A percentile compares a stretch with the other conserved stretches of the same genome.
phyloP scores from a whole-genome alignment of 2,329 filamentous ascomycete genomes.

The Aureobasidium pullulans region DNA sequence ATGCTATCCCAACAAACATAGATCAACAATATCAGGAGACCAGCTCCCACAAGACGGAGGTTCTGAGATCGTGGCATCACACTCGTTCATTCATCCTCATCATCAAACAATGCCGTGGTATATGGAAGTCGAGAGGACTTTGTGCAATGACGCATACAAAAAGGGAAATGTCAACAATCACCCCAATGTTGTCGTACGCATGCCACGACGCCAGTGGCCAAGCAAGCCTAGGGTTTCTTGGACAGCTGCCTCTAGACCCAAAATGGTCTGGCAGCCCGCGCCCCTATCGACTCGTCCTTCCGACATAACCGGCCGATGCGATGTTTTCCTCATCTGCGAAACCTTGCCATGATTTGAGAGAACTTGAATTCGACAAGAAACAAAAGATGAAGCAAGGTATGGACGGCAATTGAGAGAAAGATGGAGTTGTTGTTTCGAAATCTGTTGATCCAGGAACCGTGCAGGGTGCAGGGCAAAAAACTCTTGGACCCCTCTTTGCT shows the following conservation, averaged over 20 bases:
- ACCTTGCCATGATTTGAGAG: not conserved
- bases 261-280: not conserved
- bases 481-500: too few species aligned
- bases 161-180: not conserved
- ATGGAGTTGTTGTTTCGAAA: not conserved
- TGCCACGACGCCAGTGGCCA: not conserved
- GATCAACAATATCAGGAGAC: not conserved
- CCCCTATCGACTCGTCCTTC: not conserved
- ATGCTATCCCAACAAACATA: not conserved
- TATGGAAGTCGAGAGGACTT: not conserved
- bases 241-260: not conserved
- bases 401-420: not conserved
- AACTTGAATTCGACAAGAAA: not conserved
- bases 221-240: conserved; percentile 1
- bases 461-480: too few species aligned
- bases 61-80: not conserved
- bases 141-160: not conserved
- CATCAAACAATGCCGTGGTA: not conserved
- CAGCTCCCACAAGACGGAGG: not conserved
- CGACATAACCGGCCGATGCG: not conserved
- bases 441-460: not conserved
- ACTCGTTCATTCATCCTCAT: not conserved
- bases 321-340: not conserved
- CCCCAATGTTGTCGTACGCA: not conserved
- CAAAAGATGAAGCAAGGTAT: not conserved